A percentile compares a stretch with the other conserved stretches of the same genome.
Evolutionary conservation across 2,329 filamentous ascomycete genomes (phyloP).

Genomic region (Calycina herbarum): DNA sequence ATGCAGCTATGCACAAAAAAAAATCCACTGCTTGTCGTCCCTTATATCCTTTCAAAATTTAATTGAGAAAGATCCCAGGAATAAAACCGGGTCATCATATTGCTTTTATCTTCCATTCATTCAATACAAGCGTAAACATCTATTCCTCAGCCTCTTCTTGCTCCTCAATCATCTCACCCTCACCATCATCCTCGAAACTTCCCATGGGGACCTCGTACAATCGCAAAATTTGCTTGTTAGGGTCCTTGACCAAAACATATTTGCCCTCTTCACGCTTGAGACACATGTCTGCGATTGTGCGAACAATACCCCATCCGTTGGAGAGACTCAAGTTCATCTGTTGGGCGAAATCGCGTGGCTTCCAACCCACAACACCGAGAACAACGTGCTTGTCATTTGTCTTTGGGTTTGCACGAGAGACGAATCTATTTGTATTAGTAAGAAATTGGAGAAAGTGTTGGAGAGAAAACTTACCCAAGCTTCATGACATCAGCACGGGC

Average conservation of each 20-base stretch:
- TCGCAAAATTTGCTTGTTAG: constrained; percentile 93
- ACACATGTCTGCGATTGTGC: constrained; percentile 95
- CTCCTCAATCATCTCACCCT: constrained; percentile 47
- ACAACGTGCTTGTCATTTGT: constrained; percentile 92
- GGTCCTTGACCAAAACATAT: constrained; percentile 83
- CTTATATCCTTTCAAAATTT: background rate
- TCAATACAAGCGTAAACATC: constrained; percentile 11
- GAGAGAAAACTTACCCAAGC: constrained; percentile 68
- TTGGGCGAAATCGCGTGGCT: constrained; percentile 91
- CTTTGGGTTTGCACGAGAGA: constrained; percentile 91
- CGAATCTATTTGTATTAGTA: constrained; percentile 65
- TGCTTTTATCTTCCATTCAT: background rate
- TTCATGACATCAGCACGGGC: constrained; percentile 99
- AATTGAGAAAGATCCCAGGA: background rate
- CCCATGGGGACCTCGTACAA: constrained; percentile 86
- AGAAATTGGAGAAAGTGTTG: background rate
- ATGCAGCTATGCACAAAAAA: constrained; percentile 2
- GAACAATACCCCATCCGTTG: constrained; percentile 99
- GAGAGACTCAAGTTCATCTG: constrained; percentile 98
- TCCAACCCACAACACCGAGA: constrained; percentile 94
- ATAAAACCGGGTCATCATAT: background rate
- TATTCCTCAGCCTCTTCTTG: constrained; percentile 34
- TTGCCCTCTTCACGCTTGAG: constrained; percentile 76
- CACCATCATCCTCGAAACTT: constrained; percentile 88
- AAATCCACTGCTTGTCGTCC: background rate